Evolutionary conservation across 306 rosid genomes (phyloP), one percentile per base, ranked within the genome.

Genomic region (Cucurbita moschata): DNA sequence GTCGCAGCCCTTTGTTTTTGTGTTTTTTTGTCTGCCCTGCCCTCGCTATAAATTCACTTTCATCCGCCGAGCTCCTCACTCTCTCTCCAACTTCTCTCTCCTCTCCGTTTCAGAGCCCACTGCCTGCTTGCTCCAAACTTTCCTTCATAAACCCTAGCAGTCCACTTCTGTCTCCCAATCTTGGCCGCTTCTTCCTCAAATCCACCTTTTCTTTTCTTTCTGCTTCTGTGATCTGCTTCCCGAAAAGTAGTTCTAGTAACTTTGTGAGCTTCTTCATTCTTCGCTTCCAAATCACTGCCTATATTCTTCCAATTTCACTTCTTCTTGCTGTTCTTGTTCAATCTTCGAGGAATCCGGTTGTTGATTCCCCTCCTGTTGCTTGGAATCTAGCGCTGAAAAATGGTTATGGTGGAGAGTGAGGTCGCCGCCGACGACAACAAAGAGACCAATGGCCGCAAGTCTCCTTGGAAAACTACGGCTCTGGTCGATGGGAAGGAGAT

Each of bases 321-420:
- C 35, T 7, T 38, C 39, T 18, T 37, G 38, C 6, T 60, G 6
- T 61, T 38, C 51, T 3, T 44, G 10, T 19, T 19, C n/a, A 67
- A 21, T 67, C 72, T 43, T 55, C 39, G 4, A 0, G 37, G 8
- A 65, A 65, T 65, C 39, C 43, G 58, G 12, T 7, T 46, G 13
- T 68, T 68, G 19, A 1, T 35, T 3, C 42, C 8, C 19, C 4
- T 37, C 13, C 46, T 14, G 3, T 60, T 60, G 18, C 23, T 46
- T 47, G 56, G 73, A 69, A 47, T 68, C 42, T 68, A 7, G 13
- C 47, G 23, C 57, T 47, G 42, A 44, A 76, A 30, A 74, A 91
- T 94, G 95, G 88, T 89, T 79, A 86, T 75, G 88, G 95, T 83
- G 69, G 99, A 91, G 14, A 85, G 75, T 81, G 92, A 90, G 77